These are phyloP conservation scores for Candida coleopterorum DNA, from an alignment of 805 yeast genomes.

Conservation along the genomic window DNA sequence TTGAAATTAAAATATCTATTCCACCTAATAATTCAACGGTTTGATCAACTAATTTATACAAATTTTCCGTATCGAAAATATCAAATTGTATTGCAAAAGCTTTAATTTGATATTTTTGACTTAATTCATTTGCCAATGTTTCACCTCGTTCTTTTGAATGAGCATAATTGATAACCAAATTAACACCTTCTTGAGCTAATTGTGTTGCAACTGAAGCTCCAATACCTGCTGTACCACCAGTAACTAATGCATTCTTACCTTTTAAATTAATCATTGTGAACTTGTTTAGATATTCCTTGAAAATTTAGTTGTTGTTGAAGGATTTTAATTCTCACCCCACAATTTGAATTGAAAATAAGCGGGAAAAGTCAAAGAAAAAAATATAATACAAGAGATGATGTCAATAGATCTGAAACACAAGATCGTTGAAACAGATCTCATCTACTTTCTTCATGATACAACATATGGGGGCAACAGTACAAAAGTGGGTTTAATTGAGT, in stretches of 20 bases:
- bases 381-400: too few species aligned
- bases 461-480: too few species aligned
- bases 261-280: constrained; percentile 10
- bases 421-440: too few species aligned
- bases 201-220: constrained; percentile 29
- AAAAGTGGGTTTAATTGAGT: too few species aligned
- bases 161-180: constrained; percentile 29
- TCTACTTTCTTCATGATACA: too few species aligned
- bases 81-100: constrained; percentile 20
- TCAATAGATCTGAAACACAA: too few species aligned
- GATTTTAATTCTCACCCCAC: constrained; percentile 1
- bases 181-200: constrained; percentile 30
- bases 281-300: not conserved
- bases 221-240: constrained; percentile 21
- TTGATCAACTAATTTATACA: constrained; percentile 18
- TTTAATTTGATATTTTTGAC: constrained; percentile 12
- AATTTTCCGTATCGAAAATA: constrained; percentile 16
- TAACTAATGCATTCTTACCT: constrained; percentile 24
- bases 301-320: not conserved
- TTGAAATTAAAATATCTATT: constrained; percentile 34
- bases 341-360: not conserved
- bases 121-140: constrained; percentile 13
- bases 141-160: constrained; percentile 25
- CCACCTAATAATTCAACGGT: constrained; percentile 20
- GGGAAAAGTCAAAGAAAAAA: not conserved